phyloP scores from a whole-genome alignment of 73 alveolate species.

The Tetrahymena thermophila region DNA sequence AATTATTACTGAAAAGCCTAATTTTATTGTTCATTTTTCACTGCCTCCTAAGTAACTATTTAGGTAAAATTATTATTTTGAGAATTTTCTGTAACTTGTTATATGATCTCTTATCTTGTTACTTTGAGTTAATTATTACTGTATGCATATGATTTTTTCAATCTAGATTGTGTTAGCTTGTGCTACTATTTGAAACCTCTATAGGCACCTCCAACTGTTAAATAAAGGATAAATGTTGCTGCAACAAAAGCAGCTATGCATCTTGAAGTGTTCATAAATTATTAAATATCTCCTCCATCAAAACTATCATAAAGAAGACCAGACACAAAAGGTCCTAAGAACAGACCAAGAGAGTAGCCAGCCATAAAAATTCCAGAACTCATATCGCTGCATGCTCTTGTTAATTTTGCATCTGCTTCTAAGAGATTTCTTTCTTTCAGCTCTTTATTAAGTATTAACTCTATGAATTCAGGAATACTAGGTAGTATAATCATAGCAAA shows the following conservation, averaged over 20 bases:
- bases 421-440: background rate
- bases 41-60: background rate
- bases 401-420: background rate
- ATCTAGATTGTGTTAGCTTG: background rate
- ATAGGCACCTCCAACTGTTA: background rate
- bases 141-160: background rate
- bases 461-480: background rate
- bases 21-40: background rate
- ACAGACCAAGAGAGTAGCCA: slow-evolving; percentile 29
- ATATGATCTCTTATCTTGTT: background rate
- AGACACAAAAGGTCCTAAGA: slow-evolving; percentile 28
- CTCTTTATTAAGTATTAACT: background rate
- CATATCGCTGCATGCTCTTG: slow-evolving; percentile 12
- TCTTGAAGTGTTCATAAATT: background rate
- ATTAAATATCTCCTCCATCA: background rate
- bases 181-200: background rate
- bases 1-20: too few species aligned
- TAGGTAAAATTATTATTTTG: background rate
- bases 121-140: background rate
- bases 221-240: background rate
- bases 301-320: slow-evolving; percentile 34
- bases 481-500: background rate
- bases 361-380: slow-evolving; percentile 37
- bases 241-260: background rate
- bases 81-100: background rate